phyloP scores from a whole-genome alignment of 108 stramenopile species.

The Fistulifera pelliculosa region DNA sequence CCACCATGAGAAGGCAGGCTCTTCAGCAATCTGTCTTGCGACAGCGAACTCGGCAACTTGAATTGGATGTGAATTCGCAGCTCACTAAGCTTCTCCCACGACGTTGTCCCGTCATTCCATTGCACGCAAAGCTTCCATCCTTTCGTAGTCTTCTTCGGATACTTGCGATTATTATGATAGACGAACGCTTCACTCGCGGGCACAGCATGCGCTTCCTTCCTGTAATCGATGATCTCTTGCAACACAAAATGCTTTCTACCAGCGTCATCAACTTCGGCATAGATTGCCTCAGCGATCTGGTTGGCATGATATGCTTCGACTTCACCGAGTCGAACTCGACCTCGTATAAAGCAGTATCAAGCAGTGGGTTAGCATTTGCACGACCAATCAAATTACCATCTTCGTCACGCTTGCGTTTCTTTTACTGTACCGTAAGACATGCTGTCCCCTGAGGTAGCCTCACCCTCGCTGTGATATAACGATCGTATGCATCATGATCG shows the following conservation, averaged over 20 bases:
- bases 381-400: slow-evolving; percentile 25
- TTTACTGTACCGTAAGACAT: slow-evolving; percentile 17
- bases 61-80: slow-evolving; percentile 20
- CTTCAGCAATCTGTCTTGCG: slow-evolving; percentile 7
- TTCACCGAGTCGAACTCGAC: slow-evolving; percentile 30
- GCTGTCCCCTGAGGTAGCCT: slow-evolving; percentile 16
- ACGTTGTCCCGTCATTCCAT: slow-evolving; percentile 19
- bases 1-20: slow-evolving; percentile 23
- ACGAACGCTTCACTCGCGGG: slow-evolving; percentile 1
- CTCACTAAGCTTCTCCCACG: slow-evolving; percentile 19
- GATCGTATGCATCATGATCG: slow-evolving; percentile 13
- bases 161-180: background rate
- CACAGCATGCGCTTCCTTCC: slow-evolving; percentile 10
- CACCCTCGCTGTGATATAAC: slow-evolving; percentile 14
- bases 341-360: slow-evolving; percentile 28
- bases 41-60: slow-evolving; percentile 30
- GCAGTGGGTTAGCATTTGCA: slow-evolving; percentile 24
- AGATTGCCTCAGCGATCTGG: slow-evolving; percentile 29
- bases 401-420: slow-evolving; percentile 16
- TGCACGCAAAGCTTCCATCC: slow-evolving; percentile 24
- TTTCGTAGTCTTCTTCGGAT: slow-evolving; percentile 8
- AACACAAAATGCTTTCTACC: slow-evolving; percentile 8
- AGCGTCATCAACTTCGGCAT: slow-evolving; percentile 20
- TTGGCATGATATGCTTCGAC: slow-evolving; percentile 25
- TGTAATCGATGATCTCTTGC: slow-evolving; percentile 22